These are phyloP conservation scores for Ophiosphaerella narmari DNA, from an alignment of 2,329 filamentous ascomycete genomes.

Conservation along the genomic window DNA sequence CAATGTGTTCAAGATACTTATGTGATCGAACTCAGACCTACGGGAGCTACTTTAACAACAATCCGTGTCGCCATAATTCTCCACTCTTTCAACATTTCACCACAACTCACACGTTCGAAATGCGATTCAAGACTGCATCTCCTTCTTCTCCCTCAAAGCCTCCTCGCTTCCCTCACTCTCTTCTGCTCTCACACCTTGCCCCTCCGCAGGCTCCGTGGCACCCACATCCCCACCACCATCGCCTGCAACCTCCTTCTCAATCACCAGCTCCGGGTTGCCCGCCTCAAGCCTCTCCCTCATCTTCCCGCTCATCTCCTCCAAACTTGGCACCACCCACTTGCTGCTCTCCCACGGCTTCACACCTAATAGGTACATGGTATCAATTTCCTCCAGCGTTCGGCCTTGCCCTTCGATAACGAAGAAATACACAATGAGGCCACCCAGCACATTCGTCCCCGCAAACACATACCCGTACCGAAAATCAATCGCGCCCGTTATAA, in stretches of 20 bases:
- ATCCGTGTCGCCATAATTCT: too few species aligned
- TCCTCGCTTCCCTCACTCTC: conserved; percentile 8
- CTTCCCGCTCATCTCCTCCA: conserved; percentile 32
- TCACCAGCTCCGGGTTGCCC: conserved; percentile 23
- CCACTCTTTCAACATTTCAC: too few species aligned
- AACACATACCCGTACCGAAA: conserved; percentile 78
- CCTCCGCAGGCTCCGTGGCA: too few species aligned
- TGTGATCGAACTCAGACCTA: too few species aligned
- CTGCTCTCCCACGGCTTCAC: conserved; percentile 67
- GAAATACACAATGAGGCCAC: conserved; percentile 71
- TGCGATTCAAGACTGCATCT: background rate
- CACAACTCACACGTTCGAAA: too few species aligned
- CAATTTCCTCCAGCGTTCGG: conserved; percentile 76
- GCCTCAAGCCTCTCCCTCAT: conserved; percentile 27
- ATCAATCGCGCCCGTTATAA: conserved; percentile 72
- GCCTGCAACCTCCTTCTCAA: conserved; percentile 9
- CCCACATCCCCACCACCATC: background rate
- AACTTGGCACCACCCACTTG: conserved; percentile 50
- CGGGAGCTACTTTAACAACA: too few species aligned
- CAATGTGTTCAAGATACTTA: too few species aligned
- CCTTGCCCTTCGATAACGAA: conserved; percentile 77
- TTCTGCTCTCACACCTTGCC: too few species aligned
- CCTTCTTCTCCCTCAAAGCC: conserved; percentile 9
- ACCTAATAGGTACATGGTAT: conserved; percentile 68
- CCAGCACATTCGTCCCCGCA: conserved; percentile 69